Conservation (phyloP, 1,284 basidiomycete genomes). For the Irpex rosettiformis region DNA sequence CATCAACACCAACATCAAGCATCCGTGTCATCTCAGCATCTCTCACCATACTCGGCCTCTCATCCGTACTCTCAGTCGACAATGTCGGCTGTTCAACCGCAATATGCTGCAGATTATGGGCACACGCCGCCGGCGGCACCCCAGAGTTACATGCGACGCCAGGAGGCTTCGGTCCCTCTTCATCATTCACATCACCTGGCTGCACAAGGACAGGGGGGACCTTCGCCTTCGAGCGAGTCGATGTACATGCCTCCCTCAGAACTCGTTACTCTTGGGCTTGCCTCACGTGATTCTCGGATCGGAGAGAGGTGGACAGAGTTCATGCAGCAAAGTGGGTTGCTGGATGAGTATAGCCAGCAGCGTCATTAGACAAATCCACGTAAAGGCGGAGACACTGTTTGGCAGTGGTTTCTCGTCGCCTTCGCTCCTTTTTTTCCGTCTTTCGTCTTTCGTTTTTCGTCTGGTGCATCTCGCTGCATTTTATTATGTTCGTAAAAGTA, state of each 20-base stretch:
- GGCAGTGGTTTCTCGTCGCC: background rate
- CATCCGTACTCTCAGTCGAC: background rate
- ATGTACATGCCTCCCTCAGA: constrained; percentile 25
- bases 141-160: constrained; percentile 2
- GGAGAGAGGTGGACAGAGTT: constrained; percentile 30
- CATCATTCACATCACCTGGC: background rate
- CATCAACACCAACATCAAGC: constrained; percentile 9
- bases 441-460: too few species aligned
- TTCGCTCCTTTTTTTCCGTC: too few species aligned
- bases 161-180: background rate
- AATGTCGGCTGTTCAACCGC: background rate
- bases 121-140: background rate
- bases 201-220: background rate
- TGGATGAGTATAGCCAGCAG: constrained; percentile 18
- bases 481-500: too few species aligned
- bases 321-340: constrained; percentile 30
- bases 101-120: constrained; percentile 7
- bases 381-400: background rate
- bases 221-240: constrained; percentile 7
- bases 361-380: too few species aligned
- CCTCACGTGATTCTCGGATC: constrained; percentile 25
- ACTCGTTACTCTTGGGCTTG: constrained; percentile 28
- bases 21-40: background rate
- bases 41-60: background rate
- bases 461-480: too few species aligned